Percentiles rank a stretch among this genome's conserved stretches.
These are phyloP conservation scores for Pestalotiopsis sp. DNA, from an alignment of 2,329 filamentous ascomycete genomes.

Conservation along the genomic window DNA sequence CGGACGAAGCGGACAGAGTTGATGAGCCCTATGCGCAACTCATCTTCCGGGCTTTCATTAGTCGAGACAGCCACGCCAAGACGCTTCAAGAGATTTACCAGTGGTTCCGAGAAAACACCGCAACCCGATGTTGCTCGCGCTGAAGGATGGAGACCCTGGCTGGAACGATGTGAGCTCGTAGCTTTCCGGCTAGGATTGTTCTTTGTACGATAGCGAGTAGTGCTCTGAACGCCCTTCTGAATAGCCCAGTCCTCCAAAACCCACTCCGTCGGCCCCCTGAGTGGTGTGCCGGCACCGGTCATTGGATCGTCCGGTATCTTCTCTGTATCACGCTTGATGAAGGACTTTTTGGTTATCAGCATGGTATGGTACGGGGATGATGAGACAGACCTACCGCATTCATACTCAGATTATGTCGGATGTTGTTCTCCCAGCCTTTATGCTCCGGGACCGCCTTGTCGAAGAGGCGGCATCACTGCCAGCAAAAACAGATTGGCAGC, in stretches of 20 bases:
- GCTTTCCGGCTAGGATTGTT: conserved; percentile 60
- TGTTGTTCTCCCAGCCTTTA: conserved; percentile 18
- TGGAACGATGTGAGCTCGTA: conserved; percentile 75
- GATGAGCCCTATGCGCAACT: conserved; percentile 78
- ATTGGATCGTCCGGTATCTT: conserved; percentile 35
- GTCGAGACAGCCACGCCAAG: conserved; percentile 66
- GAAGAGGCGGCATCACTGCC: conserved; percentile 26
- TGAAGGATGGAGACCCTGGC: conserved; percentile 22
- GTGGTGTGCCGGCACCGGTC: conserved; percentile 46
- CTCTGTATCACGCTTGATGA: conserved; percentile 45
- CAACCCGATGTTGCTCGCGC: conserved; percentile 55
- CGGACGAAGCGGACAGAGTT: conserved; percentile 25
- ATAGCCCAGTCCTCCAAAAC: conserved; percentile 70
- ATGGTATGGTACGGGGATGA: background rate
- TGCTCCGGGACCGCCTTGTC: conserved; percentile 24
- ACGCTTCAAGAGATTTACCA: conserved; percentile 83
- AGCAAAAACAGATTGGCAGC: conserved; percentile 23
- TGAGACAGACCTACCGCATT: conserved; percentile 67
- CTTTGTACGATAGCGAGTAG: conserved; percentile 71
- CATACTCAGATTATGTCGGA: conserved; percentile 70
- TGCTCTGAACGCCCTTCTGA: conserved; percentile 75
- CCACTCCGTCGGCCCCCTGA: conserved; percentile 76
- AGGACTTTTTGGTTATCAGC: conserved; percentile 28
- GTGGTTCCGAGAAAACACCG: conserved; percentile 83
- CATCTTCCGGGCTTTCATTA: conserved; percentile 74